Percentiles rank a stretch among this genome's conserved stretches.
These are phyloP conservation scores for Eragrostis tef DNA, from an alignment of 202 grass and related monocot genomes.

Conservation along the genomic window DNA sequence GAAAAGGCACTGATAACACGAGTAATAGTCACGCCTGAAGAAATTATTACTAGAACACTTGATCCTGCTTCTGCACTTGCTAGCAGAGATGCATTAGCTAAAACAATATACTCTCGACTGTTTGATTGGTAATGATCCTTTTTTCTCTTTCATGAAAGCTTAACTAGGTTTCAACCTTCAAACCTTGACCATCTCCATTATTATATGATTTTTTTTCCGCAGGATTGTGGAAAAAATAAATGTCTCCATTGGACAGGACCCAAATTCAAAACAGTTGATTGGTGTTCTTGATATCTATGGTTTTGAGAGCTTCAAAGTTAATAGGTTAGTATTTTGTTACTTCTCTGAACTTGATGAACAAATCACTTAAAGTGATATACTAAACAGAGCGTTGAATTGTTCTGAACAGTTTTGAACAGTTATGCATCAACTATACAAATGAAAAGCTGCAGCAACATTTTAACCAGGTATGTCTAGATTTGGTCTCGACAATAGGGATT, in stretches of 20 bases:
- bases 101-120: conserved; percentile 93
- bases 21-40: conserved; percentile 98
- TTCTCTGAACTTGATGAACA: conserved; percentile 7
- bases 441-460: conserved; percentile 99
- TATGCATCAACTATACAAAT: conserved; percentile 99
- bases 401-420: conserved; percentile 90
- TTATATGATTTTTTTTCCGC: conserved; percentile 40
- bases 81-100: conserved; percentile 95
- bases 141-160: conserved; percentile 10
- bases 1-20: conserved; percentile 94
- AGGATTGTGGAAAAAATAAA: conserved; percentile 99
- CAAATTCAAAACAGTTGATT: conserved; percentile 97
- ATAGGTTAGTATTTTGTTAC: conserved; percentile 69
- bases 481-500: conserved; percentile 10
- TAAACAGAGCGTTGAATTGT: conserved; percentile 42
- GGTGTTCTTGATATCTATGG: conserved; percentile 99
- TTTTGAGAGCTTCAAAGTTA: conserved; percentile 99
- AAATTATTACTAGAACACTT: conserved; percentile 97
- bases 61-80: conserved; percentile 91
- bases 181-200: conserved; percentile 41
- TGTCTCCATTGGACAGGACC: conserved; percentile 97
- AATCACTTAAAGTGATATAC: conserved; percentile 9
- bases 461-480: conserved; percentile 77
- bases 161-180: conserved; percentile 39
- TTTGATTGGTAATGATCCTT: conserved; percentile 86